Evolutionary conservation across 2,329 filamentous ascomycete species (phyloP).

Genomic region (Colletotrichum sp.): DNA sequence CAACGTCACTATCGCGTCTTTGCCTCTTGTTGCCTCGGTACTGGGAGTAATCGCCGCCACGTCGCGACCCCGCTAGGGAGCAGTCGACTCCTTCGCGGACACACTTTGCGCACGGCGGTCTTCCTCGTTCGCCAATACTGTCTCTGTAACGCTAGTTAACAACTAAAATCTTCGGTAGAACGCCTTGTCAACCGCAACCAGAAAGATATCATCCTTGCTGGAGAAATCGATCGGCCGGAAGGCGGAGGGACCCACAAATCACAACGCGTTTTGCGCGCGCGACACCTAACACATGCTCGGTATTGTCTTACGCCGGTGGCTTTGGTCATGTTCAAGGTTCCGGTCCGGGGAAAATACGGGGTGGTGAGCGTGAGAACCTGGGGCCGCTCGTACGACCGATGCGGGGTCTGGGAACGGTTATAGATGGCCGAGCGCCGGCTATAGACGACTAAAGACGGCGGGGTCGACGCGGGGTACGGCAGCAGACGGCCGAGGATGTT

Average conservation of each 20-base stretch:
- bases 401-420: neutral
- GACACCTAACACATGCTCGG: conserved; percentile 14
- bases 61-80: neutral
- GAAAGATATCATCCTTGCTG: neutral
- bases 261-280: conserved; percentile 9
- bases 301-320: conserved; percentile 11
- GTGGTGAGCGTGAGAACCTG: neutral
- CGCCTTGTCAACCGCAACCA: neutral
- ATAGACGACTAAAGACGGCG: conserved; percentile 1
- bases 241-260: neutral
- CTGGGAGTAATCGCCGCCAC: neutral
- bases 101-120: neutral
- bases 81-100: neutral
- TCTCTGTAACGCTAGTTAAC: neutral
- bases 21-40: neutral
- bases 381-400: neutral
- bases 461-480: neutral
- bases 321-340: conserved; percentile 8
- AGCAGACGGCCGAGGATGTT: neutral
- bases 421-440: neutral
- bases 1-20: neutral
- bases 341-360: neutral
- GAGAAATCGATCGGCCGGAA: neutral
- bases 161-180: neutral
- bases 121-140: neutral